Conservation (phyloP, 2,329 filamentous ascomycete genomes). For the Alternaria burnsii region DNA sequence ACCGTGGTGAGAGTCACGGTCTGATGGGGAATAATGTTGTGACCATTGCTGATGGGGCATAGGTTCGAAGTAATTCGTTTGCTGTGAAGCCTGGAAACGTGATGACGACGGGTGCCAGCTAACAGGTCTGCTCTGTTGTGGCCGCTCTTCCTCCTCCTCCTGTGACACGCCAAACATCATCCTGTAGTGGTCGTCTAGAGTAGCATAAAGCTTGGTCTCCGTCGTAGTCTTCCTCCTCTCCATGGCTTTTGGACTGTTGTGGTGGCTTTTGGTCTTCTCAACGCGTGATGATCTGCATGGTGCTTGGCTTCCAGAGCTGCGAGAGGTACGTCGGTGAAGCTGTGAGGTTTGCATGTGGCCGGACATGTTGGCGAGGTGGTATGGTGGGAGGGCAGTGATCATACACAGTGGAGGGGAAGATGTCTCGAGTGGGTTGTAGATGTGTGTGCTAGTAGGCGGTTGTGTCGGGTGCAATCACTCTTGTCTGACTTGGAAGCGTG, state of each 20-base stretch:
- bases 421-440: conserved; percentile 20
- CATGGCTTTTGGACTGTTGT: conserved; percentile 48
- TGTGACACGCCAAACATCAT: conserved; percentile 52
- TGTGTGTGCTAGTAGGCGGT: conserved; percentile 20
- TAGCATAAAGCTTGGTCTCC: conserved; percentile 49
- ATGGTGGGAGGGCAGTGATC: conserved; percentile 24
- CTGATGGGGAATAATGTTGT: conserved; percentile 31
- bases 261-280: conserved; percentile 52
- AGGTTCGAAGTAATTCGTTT: conserved; percentile 35
- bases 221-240: conserved; percentile 52
- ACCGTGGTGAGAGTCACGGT: conserved; percentile 37
- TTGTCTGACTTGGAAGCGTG: conserved; percentile 27
- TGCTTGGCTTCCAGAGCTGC: conserved; percentile 41
- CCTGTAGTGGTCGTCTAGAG: conserved; percentile 52
- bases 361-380: conserved; percentile 35
- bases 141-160: conserved; percentile 39
- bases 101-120: conserved; percentile 79
- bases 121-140: conserved; percentile 61
- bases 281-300: conserved; percentile 45
- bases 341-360: conserved; percentile 39
- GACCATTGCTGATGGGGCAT: conserved; percentile 40
- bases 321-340: conserved; percentile 42
- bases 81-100: conserved; percentile 39
- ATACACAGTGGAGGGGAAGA: conserved; percentile 6
- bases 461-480: conserved; percentile 30